phyloP scores from a whole-genome alignment of 768 basidiomycete species.

The Cystofilobasidium capitatum region DNA sequence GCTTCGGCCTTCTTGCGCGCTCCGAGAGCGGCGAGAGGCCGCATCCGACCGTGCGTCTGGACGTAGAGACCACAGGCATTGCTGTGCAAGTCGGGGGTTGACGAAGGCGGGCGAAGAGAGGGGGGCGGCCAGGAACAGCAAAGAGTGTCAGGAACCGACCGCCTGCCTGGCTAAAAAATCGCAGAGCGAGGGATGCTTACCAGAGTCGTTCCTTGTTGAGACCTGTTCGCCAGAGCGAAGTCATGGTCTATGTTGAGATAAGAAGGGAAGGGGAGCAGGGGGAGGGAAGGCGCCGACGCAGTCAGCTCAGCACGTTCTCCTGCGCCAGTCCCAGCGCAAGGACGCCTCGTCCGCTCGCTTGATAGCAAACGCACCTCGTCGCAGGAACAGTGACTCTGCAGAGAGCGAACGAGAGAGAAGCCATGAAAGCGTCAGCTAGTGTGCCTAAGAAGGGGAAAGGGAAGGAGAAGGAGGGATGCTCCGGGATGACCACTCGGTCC shows the following conservation, averaged over 20 bases:
- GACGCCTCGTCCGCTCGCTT: neutral
- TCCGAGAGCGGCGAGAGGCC: slow-evolving; percentile 20
- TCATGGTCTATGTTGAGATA: slow-evolving; percentile 3
- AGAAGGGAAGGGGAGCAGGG: neutral
- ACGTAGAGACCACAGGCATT: slow-evolving; percentile 26
- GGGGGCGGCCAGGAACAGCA: neutral
- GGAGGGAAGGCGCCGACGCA: neutral
- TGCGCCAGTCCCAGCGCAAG: neutral
- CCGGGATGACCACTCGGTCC: neutral
- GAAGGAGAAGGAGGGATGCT: neutral
- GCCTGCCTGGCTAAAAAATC: neutral
- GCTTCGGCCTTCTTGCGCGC: slow-evolving; percentile 23
- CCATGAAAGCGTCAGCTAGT: neutral
- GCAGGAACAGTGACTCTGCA: neutral
- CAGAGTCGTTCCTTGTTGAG: slow-evolving; percentile 24
- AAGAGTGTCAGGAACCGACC: neutral
- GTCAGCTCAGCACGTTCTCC: neutral
- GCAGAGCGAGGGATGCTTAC: neutral
- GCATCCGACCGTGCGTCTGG: slow-evolving; percentile 24
- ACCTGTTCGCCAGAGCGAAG: slow-evolving; percentile 18
- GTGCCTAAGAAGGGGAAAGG: slow-evolving; percentile 1
- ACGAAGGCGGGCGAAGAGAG: neutral
- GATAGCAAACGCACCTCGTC: neutral
- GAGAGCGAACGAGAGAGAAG: neutral
- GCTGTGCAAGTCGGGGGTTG: neutral